A percentile compares a stretch with the other conserved stretches of the same genome.
Evolutionary conservation across 129 eudicot genomes (phyloP).

Genomic region (Centrapalus pauciflorus): DNA sequence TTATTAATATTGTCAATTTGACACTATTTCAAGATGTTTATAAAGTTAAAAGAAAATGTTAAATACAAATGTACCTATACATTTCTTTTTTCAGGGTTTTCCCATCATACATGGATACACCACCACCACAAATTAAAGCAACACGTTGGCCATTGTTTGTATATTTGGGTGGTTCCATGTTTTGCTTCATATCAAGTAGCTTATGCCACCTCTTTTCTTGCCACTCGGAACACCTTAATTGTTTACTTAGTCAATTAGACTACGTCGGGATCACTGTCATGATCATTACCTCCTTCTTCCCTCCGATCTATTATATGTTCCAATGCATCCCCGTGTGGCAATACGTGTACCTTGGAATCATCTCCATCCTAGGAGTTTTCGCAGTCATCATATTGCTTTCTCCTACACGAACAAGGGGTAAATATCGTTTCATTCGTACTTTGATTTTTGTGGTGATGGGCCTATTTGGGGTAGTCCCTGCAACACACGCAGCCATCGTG

Average conservation of each 20-base stretch:
- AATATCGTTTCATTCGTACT: constrained; percentile 65
- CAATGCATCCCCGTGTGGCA: constrained; percentile 75
- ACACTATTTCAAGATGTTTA: not conserved
- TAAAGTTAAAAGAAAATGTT: not conserved
- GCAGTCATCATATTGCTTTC: constrained; percentile 62
- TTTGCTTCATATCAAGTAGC: constrained; percentile 87
- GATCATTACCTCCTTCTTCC: constrained; percentile 94
- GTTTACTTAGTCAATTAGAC: constrained; percentile 56
- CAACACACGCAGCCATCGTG: constrained; percentile 51
- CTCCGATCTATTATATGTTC: constrained; percentile 86
- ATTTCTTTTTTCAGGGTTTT: constrained; percentile 19
- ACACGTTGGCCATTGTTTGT: constrained; percentile 80
- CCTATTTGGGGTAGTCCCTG: constrained; percentile 75
- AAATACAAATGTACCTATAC: no score
- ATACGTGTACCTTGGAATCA: constrained; percentile 55
- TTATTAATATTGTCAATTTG: not conserved
- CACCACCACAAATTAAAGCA: constrained; percentile 24
- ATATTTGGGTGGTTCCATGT: constrained; percentile 77
- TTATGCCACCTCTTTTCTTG: constrained; percentile 89
- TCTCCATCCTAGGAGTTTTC: constrained; percentile 55
- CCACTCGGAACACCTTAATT: constrained; percentile 62
- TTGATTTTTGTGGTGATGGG: constrained; percentile 79
- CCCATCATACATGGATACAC: constrained; percentile 27
- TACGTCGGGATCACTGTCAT: constrained; percentile 71
- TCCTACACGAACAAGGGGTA: constrained; percentile 56